Conservation (phyloP, 345 rosid species). For the Euphorbia tirucalli region DNA sequence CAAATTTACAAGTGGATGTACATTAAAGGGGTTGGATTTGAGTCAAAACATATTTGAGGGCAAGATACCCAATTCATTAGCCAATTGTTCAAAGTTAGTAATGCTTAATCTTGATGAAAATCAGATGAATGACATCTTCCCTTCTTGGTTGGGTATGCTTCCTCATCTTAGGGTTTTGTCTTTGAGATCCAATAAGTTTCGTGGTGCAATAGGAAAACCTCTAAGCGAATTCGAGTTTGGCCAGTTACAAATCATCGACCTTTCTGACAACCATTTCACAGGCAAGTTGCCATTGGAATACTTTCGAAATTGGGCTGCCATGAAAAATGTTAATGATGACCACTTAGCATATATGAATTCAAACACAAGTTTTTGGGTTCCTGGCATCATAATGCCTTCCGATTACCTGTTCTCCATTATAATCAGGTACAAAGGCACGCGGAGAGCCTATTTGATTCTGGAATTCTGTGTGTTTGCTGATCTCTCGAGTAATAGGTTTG, state of each 20-base stretch:
- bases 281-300: background rate
- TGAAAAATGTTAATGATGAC: too few relatives aligned
- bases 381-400: too few relatives aligned
- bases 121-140: conserved; percentile 1
- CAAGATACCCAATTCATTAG: conserved; percentile 12
- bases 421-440: too few relatives aligned
- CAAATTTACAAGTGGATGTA: background rate
- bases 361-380: background rate
- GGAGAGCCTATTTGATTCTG: too few relatives aligned
- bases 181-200: background rate
- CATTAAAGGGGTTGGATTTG: background rate
- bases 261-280: background rate
- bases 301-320: background rate
- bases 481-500: too few relatives aligned
- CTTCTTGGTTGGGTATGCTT: conserved; percentile 3
- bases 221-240: too few relatives aligned
- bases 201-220: conserved; percentile 1
- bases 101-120: conserved; percentile 10
- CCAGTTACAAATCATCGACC: background rate
- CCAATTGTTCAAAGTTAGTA: background rate
- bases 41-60: conserved; percentile 13
- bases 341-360: background rate
- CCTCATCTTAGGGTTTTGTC: background rate
- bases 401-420: too few relatives aligned
- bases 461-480: too few relatives aligned